Conservation (phyloP, 2,329 filamentous ascomycete species). For the Pyrenochaeta sp. region DNA sequence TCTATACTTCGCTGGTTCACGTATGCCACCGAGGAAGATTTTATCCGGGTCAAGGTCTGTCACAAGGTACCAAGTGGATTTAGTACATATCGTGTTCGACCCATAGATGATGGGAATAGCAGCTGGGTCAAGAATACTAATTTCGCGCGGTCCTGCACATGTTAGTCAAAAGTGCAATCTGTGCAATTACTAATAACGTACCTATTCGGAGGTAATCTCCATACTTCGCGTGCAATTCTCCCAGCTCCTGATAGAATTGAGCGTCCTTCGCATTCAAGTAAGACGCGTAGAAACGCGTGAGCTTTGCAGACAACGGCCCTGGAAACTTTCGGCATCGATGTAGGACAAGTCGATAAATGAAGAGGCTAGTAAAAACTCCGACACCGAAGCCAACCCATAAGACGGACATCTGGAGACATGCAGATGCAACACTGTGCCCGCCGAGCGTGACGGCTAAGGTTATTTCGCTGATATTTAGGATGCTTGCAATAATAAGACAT, state of each 20-base stretch:
- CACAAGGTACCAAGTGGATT: constrained; percentile 39
- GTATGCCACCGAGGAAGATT: constrained; percentile 31
- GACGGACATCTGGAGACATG: neutral
- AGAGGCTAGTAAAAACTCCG: constrained; percentile 30
- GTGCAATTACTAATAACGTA: constrained; percentile 12
- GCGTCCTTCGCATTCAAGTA: constrained; percentile 34
- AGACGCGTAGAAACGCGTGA: constrained; percentile 40
- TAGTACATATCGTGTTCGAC: constrained; percentile 30
- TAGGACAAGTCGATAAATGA: constrained; percentile 33
- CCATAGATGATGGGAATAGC: constrained; percentile 34
- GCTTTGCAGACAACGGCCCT: constrained; percentile 31
- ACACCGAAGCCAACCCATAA: constrained; percentile 17
- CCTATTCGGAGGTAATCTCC: constrained; percentile 48
- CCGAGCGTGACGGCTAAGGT: neutral
- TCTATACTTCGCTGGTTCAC: constrained; percentile 30
- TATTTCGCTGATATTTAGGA: neutral
- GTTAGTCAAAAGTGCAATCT: neutral
- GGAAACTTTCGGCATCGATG: constrained; percentile 36
- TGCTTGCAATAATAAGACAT: neutral
- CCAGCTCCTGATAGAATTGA: constrained; percentile 41
- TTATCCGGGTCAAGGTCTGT: constrained; percentile 30
- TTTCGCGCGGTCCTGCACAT: constrained; percentile 30
- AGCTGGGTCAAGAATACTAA: constrained; percentile 29
- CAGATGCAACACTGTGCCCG: neutral
- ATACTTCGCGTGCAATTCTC: constrained; percentile 39